Evolutionary conservation across 2,329 filamentous ascomycete genomes (phyloP), one percentile per base, ranked within the genome.

Genomic region (Lizonia empirigonia): DNA sequence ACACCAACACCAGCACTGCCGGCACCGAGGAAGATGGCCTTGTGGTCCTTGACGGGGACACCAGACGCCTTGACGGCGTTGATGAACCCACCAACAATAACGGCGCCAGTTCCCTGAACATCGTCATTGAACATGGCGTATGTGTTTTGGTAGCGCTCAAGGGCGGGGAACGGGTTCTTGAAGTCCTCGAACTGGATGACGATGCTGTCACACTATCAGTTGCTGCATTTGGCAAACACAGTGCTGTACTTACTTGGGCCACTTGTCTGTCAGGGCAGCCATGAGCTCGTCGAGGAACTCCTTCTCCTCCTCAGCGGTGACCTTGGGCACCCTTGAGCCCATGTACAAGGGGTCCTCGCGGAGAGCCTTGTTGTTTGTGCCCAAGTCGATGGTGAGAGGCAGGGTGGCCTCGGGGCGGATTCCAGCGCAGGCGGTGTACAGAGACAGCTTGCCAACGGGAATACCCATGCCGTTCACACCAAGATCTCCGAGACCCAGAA

Each of bases 61-160:
- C 88, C 89, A 12, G 91, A 95, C 55, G 90, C 85, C 77, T 93
- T 93, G 53, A 96, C 91, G 22, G 82, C 82, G 60, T 82, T 84
- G 76, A 89, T 85, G 73, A 89, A 82, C 64, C 93, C 93, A 58
- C 84, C 93, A 47, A 97, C 83, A 56, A 97, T 91, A 68, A 99
- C 94, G 58, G 93, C 91, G 64, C 94, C 94, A 64, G 94, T 97
- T 61, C 93, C 93, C 80, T 97, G 93, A 70, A 99, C 94, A 72
- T 99, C 93, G 70, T 97, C 94, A 75, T 97, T 97, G 85, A 99
- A 99, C 82, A 90, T 95, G 75, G 90, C 92, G 81, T 96, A 93
- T 59, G 82, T 84, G 72, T 92, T 82, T 64, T 90, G 88, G 78
- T 97, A 97, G 54, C 91, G 85, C 72, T 94, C 89, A 32, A 97